Evolutionary conservation across 345 rosid genomes (phyloP).

Genomic region (Carallia brachiata): DNA sequence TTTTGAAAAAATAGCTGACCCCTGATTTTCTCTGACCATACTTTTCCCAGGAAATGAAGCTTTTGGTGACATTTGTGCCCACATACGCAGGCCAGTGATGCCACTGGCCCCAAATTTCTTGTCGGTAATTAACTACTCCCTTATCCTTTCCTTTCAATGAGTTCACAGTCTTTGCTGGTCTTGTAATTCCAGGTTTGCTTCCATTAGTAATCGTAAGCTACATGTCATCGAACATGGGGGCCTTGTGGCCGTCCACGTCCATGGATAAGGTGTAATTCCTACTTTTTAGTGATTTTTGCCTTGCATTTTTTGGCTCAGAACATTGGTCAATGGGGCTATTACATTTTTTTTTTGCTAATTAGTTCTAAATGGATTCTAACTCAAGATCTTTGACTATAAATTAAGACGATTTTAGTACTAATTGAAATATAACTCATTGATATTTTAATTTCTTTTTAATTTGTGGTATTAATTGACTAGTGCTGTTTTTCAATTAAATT

Average conservation of each 20-base stretch:
- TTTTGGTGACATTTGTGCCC: neutral
- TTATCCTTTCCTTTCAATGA: neutral
- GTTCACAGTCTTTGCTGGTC: neutral
- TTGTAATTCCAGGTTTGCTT: neutral
- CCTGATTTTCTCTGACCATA: neutral
- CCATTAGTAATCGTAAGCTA: neutral
- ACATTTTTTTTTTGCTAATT: too few species aligned
- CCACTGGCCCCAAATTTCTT: neutral
- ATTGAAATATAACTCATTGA: too few species aligned
- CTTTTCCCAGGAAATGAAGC: neutral
- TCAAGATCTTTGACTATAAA: too few species aligned
- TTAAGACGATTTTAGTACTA: too few species aligned
- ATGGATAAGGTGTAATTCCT: too few species aligned
- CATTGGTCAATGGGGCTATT: too few species aligned
- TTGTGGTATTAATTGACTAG: neutral
- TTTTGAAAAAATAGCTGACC: neutral
- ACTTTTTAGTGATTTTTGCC: too few species aligned
- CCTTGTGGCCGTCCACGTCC: neutral
- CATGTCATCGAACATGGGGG: neutral
- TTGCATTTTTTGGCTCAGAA: too few species aligned
- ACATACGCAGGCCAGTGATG: neutral
- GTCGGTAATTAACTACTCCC: conserved; percentile 2
- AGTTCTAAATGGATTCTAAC: too few species aligned
- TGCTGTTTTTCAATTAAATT: too few species aligned
- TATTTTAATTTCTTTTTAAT: too few species aligned